A percentile compares a stretch with the other conserved stretches of the same genome.
Evolutionary conservation across 257 asterid species (phyloP).

Genomic region (Plantago ovata): DNA sequence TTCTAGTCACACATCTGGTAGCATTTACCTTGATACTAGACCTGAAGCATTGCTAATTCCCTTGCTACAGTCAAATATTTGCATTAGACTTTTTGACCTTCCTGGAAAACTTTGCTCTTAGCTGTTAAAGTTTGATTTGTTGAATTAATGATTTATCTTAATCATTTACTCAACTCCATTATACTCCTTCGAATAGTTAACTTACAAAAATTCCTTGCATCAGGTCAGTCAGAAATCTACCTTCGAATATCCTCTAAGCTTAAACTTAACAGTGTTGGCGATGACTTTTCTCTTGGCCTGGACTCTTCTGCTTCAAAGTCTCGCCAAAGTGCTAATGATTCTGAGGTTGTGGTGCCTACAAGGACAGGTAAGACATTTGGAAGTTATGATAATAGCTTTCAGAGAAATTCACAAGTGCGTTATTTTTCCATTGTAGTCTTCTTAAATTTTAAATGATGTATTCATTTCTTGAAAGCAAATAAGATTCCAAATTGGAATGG

Average conservation of each 20-base stretch:
- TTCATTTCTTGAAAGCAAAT: slow-evolving; percentile 18
- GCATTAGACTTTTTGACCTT: slow-evolving; percentile 12
- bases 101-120: slow-evolving; percentile 3
- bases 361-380: slow-evolving; percentile 52
- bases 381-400: slow-evolving; percentile 10
- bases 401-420: slow-evolving; percentile 3
- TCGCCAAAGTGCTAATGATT: slow-evolving; percentile 46
- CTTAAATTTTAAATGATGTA: slow-evolving; percentile 14
- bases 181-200: slow-evolving; percentile 3
- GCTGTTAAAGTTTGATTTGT: background rate
- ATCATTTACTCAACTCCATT: background rate
- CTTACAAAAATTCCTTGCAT: slow-evolving; percentile 22
- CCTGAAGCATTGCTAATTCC: background rate
- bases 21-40: slow-evolving; percentile 2
- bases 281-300: slow-evolving; percentile 55
- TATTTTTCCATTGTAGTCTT: slow-evolving; percentile 14
- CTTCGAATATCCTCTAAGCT: slow-evolving; percentile 74
- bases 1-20: slow-evolving; percentile 2
- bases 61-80: slow-evolving; percentile 12
- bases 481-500: too few relatives aligned
- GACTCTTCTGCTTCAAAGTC: slow-evolving; percentile 39
- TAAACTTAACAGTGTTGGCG: slow-evolving; percentile 63
- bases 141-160: slow-evolving; percentile 6
- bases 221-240: slow-evolving; percentile 77
- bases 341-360: slow-evolving; percentile 48